Percentiles rank a stretch among this genome's conserved stretches.
Conservation (phyloP, 2,329 filamentous ascomycete genomes). For the Penicillium thymicola region DNA sequence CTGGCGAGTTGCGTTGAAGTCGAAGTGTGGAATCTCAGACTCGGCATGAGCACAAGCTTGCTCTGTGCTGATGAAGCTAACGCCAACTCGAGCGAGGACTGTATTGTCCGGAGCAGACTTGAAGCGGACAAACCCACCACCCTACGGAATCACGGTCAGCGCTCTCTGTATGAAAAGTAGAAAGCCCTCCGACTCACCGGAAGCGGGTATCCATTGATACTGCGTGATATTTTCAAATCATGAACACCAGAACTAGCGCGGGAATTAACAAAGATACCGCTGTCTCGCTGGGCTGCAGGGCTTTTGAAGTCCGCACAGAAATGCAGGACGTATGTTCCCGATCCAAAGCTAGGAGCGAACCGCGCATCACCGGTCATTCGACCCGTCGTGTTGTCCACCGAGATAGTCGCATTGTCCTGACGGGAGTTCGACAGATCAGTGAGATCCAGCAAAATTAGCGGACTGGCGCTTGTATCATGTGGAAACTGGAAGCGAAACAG, state of each 20-base stretch:
- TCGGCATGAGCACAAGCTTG: conserved; percentile 68
- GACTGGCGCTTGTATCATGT: conserved; percentile 49
- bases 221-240: conserved; percentile 52
- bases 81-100: conserved; percentile 62
- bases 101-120: conserved; percentile 47
- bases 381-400: conserved; percentile 55
- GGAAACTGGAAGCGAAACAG: conserved; percentile 66
- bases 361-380: conserved; percentile 60
- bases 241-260: conserved; percentile 55
- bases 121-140: conserved; percentile 65
- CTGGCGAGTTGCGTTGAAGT: conserved; percentile 54
- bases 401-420: conserved; percentile 57
- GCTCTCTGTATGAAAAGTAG: not conserved
- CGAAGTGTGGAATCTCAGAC: conserved; percentile 61
- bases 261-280: conserved; percentile 62
- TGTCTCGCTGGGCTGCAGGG: conserved; percentile 52
- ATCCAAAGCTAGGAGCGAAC: conserved; percentile 64
- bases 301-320: conserved; percentile 68
- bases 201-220: conserved; percentile 58
- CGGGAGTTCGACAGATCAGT: conserved; percentile 62
- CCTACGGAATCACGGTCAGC: conserved; percentile 39
- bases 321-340: conserved; percentile 57
- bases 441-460: conserved; percentile 63
- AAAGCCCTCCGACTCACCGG: conserved; percentile 23
- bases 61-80: conserved; percentile 65